phyloP scores from a whole-genome alignment of 805 yeast genomes.

The Deakozyma indianensis region DNA sequence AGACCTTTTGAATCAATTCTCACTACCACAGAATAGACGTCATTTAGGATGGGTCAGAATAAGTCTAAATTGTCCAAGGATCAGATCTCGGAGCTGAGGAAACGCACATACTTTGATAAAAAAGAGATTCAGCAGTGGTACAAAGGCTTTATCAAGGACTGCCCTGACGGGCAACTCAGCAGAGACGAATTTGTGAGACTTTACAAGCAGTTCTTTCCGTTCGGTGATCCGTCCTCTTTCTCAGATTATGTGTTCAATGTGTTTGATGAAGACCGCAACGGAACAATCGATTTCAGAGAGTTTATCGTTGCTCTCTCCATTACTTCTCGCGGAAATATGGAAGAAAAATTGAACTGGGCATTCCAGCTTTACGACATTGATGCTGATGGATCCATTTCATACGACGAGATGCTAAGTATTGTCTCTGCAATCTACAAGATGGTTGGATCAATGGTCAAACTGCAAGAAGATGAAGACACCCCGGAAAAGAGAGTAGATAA shows the following conservation, averaged over 20 bases:
- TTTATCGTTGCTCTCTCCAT: conserved; percentile 78
- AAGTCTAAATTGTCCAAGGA: conserved; percentile 62
- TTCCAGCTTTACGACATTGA: conserved; percentile 78
- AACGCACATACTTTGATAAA: conserved; percentile 81
- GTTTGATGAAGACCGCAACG: conserved; percentile 70
- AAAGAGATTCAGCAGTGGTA: conserved; percentile 98
- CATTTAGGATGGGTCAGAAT: neutral
- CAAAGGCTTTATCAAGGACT: conserved; percentile 86
- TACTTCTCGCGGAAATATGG: conserved; percentile 72
- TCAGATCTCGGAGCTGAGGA: conserved; percentile 67
- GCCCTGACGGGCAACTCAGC: conserved; percentile 79
- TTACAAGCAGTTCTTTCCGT: conserved; percentile 94
- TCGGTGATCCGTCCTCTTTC: conserved; percentile 91
- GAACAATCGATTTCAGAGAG: conserved; percentile 80
- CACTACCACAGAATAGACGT: no score
- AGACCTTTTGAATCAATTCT: no score
- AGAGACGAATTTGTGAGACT: conserved; percentile 82
- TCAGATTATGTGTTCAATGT: conserved; percentile 79
- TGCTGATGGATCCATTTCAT: conserved; percentile 60
- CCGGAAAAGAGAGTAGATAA: conserved; percentile 80
- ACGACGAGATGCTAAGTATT: conserved; percentile 65
- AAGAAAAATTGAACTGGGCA: conserved; percentile 81
- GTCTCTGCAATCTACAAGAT: conserved; percentile 79
- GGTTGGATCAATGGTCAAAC: conserved; percentile 88
- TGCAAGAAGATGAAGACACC: conserved; percentile 79